Base-by-base conservation (phyloP, 176 grass and related monocot species). In the Panicum miliaceum region DNA sequence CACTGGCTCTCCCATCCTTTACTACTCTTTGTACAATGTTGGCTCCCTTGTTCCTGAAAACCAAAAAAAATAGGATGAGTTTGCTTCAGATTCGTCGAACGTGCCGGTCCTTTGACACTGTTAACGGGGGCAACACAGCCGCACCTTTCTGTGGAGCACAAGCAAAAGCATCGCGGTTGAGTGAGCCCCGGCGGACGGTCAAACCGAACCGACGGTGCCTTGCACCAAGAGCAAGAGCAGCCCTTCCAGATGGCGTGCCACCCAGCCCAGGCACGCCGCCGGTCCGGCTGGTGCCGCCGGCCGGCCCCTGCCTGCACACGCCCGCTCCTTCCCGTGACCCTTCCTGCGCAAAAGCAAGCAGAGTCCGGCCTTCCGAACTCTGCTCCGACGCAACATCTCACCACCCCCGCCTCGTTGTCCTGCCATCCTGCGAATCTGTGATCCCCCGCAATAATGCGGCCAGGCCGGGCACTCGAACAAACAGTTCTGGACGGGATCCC, bases 111-210 rank as follows among this genome's bases (percentile, higher is more conserved):
- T 1, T 76, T 50, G 27, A 67, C 68, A 41, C 48, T 64, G 22
- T 45, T 13, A 71, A 46, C 12, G 1, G 10, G 15, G 86, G 36
- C 12, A 25, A 35, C 27, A 37, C 40, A 35, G 38, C 6, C 12
- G 65, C 68, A 35, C 76, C 76, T 84, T 89, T 68, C 60, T 68
- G 69, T 84, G 51, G 5, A 70, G 12, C 62, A 50, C 22, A 89
- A 42, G 77, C 68, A 13, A 12, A 32, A 32, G 29, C 29, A 32
- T 80, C 19, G 52, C 12, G 42, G 9, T 81, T 54, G 43, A 25
- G 51, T 9, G 81, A 75, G 56, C 64, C 14, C 40, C 0, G 68
- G 4, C 12, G 11, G 46, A 1, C n/a, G 42, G 70, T 77, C 82
- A 76, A 64, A 25, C 32, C 9, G 23, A 37, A 12, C 71, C 10